These are phyloP conservation scores for Tubosaeta sp. DNA, from an alignment of 768 basidiomycete species.

Conservation along the genomic window DNA sequence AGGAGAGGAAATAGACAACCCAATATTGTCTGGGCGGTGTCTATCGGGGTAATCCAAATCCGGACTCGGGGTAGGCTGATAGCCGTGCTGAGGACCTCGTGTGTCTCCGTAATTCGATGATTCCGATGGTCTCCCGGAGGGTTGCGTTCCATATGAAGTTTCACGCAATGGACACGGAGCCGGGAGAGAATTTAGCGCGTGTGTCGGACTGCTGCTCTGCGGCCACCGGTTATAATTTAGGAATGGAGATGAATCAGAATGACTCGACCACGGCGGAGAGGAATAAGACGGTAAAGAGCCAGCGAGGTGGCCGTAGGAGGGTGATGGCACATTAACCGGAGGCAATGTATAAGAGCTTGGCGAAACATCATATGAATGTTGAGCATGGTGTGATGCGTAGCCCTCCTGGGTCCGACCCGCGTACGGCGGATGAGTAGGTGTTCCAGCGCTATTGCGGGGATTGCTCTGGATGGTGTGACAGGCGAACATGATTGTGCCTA, in stretches of 20 bases:
- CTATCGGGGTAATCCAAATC: conserved; percentile 35
- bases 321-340: conserved; percentile 26
- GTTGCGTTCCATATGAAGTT: conserved; percentile 22
- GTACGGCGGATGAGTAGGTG: conserved; percentile 25
- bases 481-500: conserved; percentile 39
- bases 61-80: conserved; percentile 37
- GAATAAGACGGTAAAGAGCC: conserved; percentile 26
- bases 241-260: conserved; percentile 29
- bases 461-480: conserved; percentile 33
- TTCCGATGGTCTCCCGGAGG: conserved; percentile 40
- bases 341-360: conserved; percentile 29
- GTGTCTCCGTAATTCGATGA: conserved; percentile 25
- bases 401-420: conserved; percentile 23
- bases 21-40: conserved; percentile 29
- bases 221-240: conserved; percentile 29
- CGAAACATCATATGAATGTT: conserved; percentile 28
- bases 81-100: conserved; percentile 33
- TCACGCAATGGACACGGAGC: conserved; percentile 29
- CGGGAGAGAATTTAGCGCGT: conserved; percentile 22
- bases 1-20: conserved; percentile 24
- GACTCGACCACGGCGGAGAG: conserved; percentile 23
- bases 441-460: conserved; percentile 17
- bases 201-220: conserved; percentile 25
- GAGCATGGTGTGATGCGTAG: conserved; percentile 22
- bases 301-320: conserved; percentile 26